Percentiles rank a stretch among this genome's conserved stretches.
These are phyloP conservation scores for Brassica nigra DNA, from an alignment of 345 rosid species.

Conservation along the genomic window DNA sequence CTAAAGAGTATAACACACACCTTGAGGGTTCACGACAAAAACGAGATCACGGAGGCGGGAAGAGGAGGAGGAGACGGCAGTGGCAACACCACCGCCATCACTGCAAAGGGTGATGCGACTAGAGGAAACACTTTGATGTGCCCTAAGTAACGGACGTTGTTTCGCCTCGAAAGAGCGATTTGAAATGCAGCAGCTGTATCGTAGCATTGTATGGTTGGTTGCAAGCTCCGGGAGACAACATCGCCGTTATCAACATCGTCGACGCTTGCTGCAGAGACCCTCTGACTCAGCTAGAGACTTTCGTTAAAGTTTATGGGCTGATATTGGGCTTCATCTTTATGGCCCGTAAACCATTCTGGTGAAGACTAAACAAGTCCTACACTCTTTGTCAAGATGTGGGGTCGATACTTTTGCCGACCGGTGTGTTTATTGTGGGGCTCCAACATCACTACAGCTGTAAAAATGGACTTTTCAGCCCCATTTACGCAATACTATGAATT, in stretches of 20 bases:
- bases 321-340: constrained; percentile 1
- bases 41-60: constrained; percentile 81
- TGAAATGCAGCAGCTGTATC: constrained; percentile 34
- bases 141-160: constrained; percentile 40
- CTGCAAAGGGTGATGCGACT: constrained; percentile 40
- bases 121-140: constrained; percentile 45
- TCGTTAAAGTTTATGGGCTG: background rate
- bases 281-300: constrained; percentile 1
- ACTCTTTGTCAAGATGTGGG: constrained; percentile 15
- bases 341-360: background rate
- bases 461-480: constrained; percentile 18
- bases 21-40: constrained; percentile 89
- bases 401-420: constrained; percentile 17
- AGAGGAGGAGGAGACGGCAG: constrained; percentile 38
- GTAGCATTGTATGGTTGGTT: constrained; percentile 42
- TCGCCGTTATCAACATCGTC: constrained; percentile 37
- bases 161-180: constrained; percentile 40
- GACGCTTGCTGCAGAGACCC: background rate
- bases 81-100: constrained; percentile 6
- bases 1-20: constrained; percentile 39
- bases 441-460: constrained; percentile 15
- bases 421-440: constrained; percentile 22
- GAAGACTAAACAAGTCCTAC: background rate
- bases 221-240: constrained; percentile 24
- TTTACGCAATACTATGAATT: background rate